Base-by-base conservation (phyloP, 495 filamentous ascomycete genomes). In the Umbilicaria muhlenbergii region DNA sequence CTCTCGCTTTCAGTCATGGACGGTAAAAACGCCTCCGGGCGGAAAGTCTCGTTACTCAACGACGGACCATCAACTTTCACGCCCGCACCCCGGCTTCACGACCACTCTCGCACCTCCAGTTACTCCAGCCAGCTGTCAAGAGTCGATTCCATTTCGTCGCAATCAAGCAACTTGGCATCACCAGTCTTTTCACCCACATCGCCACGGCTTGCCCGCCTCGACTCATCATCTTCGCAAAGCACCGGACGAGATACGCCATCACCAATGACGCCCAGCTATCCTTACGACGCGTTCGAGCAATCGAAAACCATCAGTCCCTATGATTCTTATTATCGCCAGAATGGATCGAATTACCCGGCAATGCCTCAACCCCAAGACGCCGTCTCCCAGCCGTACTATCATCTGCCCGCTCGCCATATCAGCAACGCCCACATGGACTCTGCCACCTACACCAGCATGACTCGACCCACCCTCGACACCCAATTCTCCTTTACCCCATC, bases 401-500 rank as follows among this genome's bases (percentile, higher is more conserved):
- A 14, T n/a, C 3, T 31, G 24, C 21, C 37, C 17, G 31, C 36
- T 33, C 41, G 14, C 14, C 41, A 15, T 4, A 43, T 34, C 19
- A 15, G 14, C 19, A 14, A 18, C 37, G 5, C n/a, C 11, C 24
- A 19, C 36, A 47, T 32, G 41, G 43, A n/a, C 39, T 44, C 36
- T 38, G 45, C 31, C 21, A 14, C 12, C 38, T 43, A 17, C 45
- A 51, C 16, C 38, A 48, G 28, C 31, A 48, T 5, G 49, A 48
- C 6, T 4, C 60, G 51, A 38, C 56, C 57, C 34, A 54, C 51
- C 10, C 63, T 59, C 5, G 58, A 58, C 1, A 57, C 56, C n/a
- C 64, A 61, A 0, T 65, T 58, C n/a, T 58, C 60, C 34, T 65
- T 55, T 44, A 67, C 60, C 42, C 61, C 59, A 41, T 65, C 58